Conservation (phyloP, 1,284 basidiomycete genomes). For the Coniophora puteana region DNA sequence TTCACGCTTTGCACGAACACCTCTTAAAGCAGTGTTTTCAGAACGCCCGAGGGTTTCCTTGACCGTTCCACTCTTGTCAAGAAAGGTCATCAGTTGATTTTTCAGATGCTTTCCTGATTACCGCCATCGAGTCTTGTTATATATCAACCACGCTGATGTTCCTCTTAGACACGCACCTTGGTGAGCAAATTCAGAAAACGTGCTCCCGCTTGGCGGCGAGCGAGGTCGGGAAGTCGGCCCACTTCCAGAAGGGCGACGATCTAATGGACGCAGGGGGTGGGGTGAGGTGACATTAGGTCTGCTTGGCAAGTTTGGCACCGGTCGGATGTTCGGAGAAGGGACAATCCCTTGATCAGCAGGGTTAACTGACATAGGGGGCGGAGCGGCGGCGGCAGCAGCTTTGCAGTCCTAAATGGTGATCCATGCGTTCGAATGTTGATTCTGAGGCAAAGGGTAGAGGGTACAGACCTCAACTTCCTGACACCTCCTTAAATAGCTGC, state of each 20-base stretch:
- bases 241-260: conserved; percentile 67
- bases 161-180: conserved; percentile 55
- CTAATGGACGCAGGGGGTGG: conserved; percentile 66
- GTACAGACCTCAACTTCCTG: conserved; percentile 72
- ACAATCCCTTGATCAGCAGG: conserved; percentile 12
- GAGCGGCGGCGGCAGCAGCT: conserved; percentile 37
- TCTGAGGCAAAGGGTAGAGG: conserved; percentile 1
- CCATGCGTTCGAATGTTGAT: conserved; percentile 13
- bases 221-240: conserved; percentile 52
- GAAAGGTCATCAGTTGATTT: conserved; percentile 72
- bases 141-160: conserved; percentile 1
- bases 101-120: conserved; percentile 68
- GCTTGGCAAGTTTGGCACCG: conserved; percentile 29
- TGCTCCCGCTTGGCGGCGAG: conserved; percentile 66
- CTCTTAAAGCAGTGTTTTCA: conserved; percentile 65
- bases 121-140: conserved; percentile 6
- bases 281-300: conserved; percentile 55
- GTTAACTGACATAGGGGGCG: conserved; percentile 22
- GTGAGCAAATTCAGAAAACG: conserved; percentile 74
- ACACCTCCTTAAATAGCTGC: conserved; percentile 75
- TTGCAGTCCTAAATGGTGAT: conserved; percentile 62
- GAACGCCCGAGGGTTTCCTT: conserved; percentile 55
- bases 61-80: conserved; percentile 64
- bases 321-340: conserved; percentile 29
- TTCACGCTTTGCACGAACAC: conserved; percentile 82